A percentile compares a stretch with the other conserved stretches of the same genome.
phyloP scores from a whole-genome alignment of 1,284 basidiomycete species.

The Leccinum griseonigrum region DNA sequence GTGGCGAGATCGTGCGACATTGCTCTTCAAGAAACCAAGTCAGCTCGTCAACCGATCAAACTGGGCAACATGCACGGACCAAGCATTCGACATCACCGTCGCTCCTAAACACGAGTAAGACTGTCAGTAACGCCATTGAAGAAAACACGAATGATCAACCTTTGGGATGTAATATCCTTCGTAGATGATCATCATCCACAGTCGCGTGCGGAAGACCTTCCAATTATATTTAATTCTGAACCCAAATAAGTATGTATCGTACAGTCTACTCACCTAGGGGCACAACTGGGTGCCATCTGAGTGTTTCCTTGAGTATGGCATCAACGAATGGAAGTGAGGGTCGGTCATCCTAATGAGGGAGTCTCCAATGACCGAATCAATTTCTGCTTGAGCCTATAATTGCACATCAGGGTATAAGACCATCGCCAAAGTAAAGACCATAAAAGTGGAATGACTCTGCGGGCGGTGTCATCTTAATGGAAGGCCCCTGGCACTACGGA shows the following conservation, averaged over 20 bases:
- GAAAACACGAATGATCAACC: conserved; percentile 12
- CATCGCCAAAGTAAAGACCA: conserved; percentile 50
- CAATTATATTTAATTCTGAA: background rate
- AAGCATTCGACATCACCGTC: conserved; percentile 23
- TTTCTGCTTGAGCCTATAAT: conserved; percentile 37
- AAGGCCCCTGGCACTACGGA: conserved; percentile 4
- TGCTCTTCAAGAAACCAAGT: conserved; percentile 32
- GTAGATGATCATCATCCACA: conserved; percentile 42
- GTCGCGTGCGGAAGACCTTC: conserved; percentile 42
- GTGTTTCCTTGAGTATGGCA: conserved; percentile 50
- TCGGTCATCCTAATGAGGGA: conserved; percentile 41
- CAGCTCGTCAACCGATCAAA: background rate
- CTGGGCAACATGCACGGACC: conserved; percentile 11
- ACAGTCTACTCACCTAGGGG: conserved; percentile 28
- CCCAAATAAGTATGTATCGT: background rate
- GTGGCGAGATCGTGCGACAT: conserved; percentile 41
- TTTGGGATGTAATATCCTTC: conserved; percentile 41
- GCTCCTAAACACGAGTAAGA: conserved; percentile 14
- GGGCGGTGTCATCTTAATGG: conserved; percentile 2
- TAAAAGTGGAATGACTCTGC: conserved; percentile 43
- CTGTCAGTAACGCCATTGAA: background rate
- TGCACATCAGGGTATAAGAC: conserved; percentile 38
- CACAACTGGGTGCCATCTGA: conserved; percentile 47
- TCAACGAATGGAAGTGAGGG: conserved; percentile 42
- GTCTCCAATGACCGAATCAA: conserved; percentile 40